phyloP scores from a whole-genome alignment of 75 land plant species.

The Azolla pinnata region DNA sequence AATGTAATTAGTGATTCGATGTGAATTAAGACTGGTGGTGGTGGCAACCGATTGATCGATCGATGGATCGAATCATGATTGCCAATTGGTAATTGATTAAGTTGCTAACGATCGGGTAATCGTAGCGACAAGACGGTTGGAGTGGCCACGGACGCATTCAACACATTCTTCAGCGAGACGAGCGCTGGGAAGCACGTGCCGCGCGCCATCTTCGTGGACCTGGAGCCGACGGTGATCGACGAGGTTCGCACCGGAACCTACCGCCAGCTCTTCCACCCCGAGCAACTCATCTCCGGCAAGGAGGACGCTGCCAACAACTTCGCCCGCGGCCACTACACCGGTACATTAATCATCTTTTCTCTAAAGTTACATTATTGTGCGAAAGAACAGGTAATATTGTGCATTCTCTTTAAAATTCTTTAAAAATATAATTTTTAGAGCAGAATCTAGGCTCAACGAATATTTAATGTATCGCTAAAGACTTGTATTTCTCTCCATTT shows the following conservation, averaged over 20 bases:
- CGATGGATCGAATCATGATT: too few relatives aligned
- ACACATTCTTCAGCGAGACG: slow-evolving; percentile 30
- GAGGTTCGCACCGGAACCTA: slow-evolving; percentile 45
- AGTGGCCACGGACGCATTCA: slow-evolving; percentile 28
- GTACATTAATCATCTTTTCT: too few relatives aligned
- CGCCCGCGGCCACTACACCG: slow-evolving; percentile 40
- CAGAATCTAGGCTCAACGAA: too few relatives aligned
- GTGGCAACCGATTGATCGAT: too few relatives aligned
- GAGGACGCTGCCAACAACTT: slow-evolving; percentile 48
- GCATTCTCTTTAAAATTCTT: neutral
- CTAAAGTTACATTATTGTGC: neutral
- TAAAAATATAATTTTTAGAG: too few relatives aligned
- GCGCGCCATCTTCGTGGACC: slow-evolving; percentile 32
- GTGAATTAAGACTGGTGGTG: too few relatives aligned
- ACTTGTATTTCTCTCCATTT: too few relatives aligned
- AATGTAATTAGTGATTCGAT: too few relatives aligned
- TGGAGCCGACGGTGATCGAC: slow-evolving; percentile 37
- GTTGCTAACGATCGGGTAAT: too few relatives aligned
- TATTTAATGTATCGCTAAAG: too few relatives aligned
- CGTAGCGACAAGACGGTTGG: neutral
- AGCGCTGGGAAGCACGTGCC: slow-evolving; percentile 52
- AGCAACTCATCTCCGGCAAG: slow-evolving; percentile 54
- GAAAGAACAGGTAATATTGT: neutral
- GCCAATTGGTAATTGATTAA: too few relatives aligned
- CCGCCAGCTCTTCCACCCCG: too few relatives aligned